Evolutionary conservation across 768 basidiomycete species (phyloP), one percentile per base, ranked within the genome.

Genomic region (Tephrocybe sp.): DNA sequence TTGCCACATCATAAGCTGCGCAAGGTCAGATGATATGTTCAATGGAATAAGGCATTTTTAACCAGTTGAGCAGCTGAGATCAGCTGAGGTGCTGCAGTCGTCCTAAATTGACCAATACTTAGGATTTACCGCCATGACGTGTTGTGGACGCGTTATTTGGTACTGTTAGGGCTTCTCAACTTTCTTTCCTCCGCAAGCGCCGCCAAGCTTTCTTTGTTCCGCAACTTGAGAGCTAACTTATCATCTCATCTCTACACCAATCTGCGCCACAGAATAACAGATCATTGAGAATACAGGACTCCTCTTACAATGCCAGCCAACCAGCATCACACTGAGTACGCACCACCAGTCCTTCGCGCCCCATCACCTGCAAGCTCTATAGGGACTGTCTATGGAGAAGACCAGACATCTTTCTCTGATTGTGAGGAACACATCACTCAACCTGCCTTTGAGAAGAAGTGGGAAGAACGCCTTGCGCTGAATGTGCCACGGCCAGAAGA

Each of bases 311-410:
- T 64, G 64, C 51, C 62, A 26, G 25, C 57, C n/a, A 63, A 58
- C 37, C 60, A 53, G n/a, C 66, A 68, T 44, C 64, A 69, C 49
- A 70, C 74, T 3, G 76, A 76, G 62, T 80, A 81, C 51, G 74
- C 76, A 4, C 68, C 74, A 15, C 75, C 77, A 23, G 72, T 78
- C 20, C 62, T 78, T 25, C 76, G 77, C 8, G 69, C 73, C 8
- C 70, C 79, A 2, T 82, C 80, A 9, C 78, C 79, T 11, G 72
- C 79, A 15, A 79, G 77, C 50, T 80, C 80, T 12, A 69, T 80
- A 18, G 78, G 78, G 37, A 79, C 77, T 14, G 57, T 68, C 1
- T 76, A 77, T 45, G 68, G 64, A 11, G 68, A 69, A 40, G 79
- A 80, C 59, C 73, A 76, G 53, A 79, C 77, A 1, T 69, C 75